Base-by-base conservation (phyloP, 2,329 filamentous ascomycete genomes). In the Phaeosphaeria sp. region DNA sequence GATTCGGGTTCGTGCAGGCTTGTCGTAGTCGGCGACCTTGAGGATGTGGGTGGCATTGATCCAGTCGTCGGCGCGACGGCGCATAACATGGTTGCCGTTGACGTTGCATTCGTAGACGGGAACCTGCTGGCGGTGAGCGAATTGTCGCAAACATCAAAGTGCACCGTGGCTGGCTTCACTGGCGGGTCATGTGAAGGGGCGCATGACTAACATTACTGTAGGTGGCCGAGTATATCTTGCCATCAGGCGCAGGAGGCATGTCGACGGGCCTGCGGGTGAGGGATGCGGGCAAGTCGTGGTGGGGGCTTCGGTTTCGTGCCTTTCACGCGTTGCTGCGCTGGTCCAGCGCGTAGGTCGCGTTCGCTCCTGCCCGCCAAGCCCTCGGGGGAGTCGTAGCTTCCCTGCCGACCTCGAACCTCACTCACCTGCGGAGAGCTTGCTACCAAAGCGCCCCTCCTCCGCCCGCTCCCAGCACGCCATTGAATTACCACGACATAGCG, bases 11-110 rank as follows among this genome's bases (percentile, higher is more conserved):
- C 95, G 86, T 13, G 94, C 92, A 2, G 95, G 95, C 79, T 99
- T 99, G 79, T 99, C 95, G 74, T 97, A 97, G 55, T 94, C 94
- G 61, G 95, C 95, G 42, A 96, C 92, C 75, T 99, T 99, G 49
- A 99, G 82, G 59, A 99, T 98, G 75, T 99, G 95, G 53, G 95
- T 99, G n/a, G 95, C 95, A 83, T 99, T 99, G 81, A 99, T 95
- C 93, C 94, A 99, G 79, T 98, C 89, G 78, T 99, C 95, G 52
- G 88, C 86, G 59, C 94, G 89, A 50, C 95, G 88, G 77, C 95
- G 90, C 95, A 99, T 99, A 65, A 98, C 91, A 91, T 97, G 92
- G 74, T 96, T 92, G 65, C 83, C 84, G 36, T 89, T 92, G 69
- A 96, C 89, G 76, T 96, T 93, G 79, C 88, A 95, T 75, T 98